Evolutionary conservation across 495 filamentous ascomycete genomes (phyloP).

Genomic region (Podospora tetraspora): DNA sequence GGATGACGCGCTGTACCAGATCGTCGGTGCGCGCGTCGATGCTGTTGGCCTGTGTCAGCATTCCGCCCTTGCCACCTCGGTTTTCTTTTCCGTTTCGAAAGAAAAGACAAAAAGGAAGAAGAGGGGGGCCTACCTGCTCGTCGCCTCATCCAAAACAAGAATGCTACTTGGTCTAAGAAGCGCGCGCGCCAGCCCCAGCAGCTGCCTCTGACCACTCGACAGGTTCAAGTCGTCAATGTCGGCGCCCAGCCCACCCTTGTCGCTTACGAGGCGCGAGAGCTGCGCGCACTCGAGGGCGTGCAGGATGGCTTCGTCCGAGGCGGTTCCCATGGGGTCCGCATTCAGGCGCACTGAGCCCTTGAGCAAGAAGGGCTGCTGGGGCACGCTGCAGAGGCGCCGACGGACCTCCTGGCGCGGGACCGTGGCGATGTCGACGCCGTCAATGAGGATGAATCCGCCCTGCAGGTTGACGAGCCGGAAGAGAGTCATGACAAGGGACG

Average conservation of each 20-base stretch:
- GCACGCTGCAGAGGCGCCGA: slow-evolving; percentile 37
- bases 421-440: slow-evolving; percentile 32
- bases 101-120: not conserved
- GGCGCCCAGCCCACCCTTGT: slow-evolving; percentile 38
- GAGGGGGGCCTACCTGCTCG: slow-evolving; percentile 21
- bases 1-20: slow-evolving; percentile 26
- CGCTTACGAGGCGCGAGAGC: slow-evolving; percentile 35
- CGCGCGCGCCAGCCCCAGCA: slow-evolving; percentile 58
- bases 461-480: slow-evolving; percentile 32
- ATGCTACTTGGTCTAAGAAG: slow-evolving; percentile 40
- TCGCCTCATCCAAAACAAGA: slow-evolving; percentile 30
- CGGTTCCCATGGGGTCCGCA: slow-evolving; percentile 36
- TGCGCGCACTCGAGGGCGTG: slow-evolving; percentile 34
- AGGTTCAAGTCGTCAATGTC: slow-evolving; percentile 31
- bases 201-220: slow-evolving; percentile 51
- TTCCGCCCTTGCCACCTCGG: too few species aligned
- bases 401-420: slow-evolving; percentile 32
- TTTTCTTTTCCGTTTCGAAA: too few species aligned
- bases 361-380: slow-evolving; percentile 44
- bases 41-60: slow-evolving; percentile 4
- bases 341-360: slow-evolving; percentile 43
- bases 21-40: slow-evolving; percentile 32
- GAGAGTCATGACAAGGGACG: slow-evolving; percentile 32
- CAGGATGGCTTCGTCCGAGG: slow-evolving; percentile 35
- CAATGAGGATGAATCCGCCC: slow-evolving; percentile 31